Base-by-base conservation (phyloP, 768 basidiomycete species). In the Russula emetica region DNA sequence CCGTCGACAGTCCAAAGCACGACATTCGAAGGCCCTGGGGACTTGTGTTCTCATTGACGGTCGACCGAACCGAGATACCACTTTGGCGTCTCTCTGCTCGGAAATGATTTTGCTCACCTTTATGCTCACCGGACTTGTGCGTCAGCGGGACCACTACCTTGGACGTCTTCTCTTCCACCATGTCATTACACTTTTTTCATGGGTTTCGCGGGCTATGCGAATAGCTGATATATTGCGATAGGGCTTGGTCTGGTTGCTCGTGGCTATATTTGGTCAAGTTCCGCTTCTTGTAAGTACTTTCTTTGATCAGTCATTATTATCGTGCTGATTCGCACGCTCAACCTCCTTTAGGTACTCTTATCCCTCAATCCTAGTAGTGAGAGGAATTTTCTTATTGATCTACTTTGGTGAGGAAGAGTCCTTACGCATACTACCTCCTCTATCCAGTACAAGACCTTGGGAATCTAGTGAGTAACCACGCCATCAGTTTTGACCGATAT, bases 131-230 rank as follows among this genome's bases (percentile, higher is more conserved):
- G 65, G 65, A 28, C 65, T 66, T 11, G 2, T 63, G 38, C 51
- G 62, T n/a, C 38, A 66, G 51, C 65, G 65, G 44, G 65, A 59
- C 14, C 65, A 66, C 47, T 32, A 49, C 26, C 57, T 66, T 8
- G 62, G 65, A 26, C 65, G 65, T 20, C 42, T 64, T 45, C 57
- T 66, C 55, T 66, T 66, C 11, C 49, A 64, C 9, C 65, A 63
- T 53, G 62, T 63, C 1, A 40, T n/a, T 47, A 30, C 36, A 3
- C 44, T 30, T 4, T 34, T 8, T 28, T 26, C 42, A n/a, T 14
- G 2, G 11, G 9, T 52, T 47, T 30, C 5, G 9, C 16, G 13
- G 14, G 32, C 30, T 47, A 20, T 44, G 38, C 42, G 22, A 42
- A 16, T 7, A 16, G 34, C 60, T 62, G 55, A 57, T 24, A 20